Base-by-base conservation (phyloP, 116 monocot genomes). In the Zostera marina region DNA sequence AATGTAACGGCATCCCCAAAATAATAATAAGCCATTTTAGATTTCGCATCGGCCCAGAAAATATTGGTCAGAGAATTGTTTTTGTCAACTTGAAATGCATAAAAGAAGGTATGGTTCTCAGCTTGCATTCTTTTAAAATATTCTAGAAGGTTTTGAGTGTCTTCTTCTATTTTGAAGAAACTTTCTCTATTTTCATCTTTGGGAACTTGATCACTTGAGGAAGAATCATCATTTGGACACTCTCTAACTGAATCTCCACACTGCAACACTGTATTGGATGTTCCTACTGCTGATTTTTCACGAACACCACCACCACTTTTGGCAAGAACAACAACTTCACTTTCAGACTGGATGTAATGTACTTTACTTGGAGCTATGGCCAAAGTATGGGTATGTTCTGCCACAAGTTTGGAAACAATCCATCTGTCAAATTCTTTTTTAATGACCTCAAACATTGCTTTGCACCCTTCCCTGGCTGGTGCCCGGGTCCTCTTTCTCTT, bases 241-340 rank as follows among this genome's bases (percentile, higher is more conserved):
- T n/a, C 59, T 9, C 38, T 41, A 47, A 40, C 39, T 41, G 59
- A 42, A 22, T 67, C 67, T 14, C 59, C 67, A 59, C 51, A 17
- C 9, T 59, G 67, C 23, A 52, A 22, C 13, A 32, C 42, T 3
- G 67, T 9, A 59, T 52, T 66, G 47, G 62, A 48, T 39, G 68
- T 11, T 59, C 52, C 48, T 74, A 79, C 43, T 32, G 32, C 32
- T 80, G 83, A 6, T 76, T 75, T 68, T 72, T 92, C 53, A 87
- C 75, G 77, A 1, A 84, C 70, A 67, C 76, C 78, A 20, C 79
- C 60, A 19, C 85, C 77, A 64, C 76, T 88, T 61, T 94, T 94
- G 42, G 94, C 81, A 47, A 94, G 84, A 43, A 94, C 88, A 42
- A 88, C 89, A 41, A 88, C 77, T 65, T 94, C 94, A 45, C 88